Percentiles rank a stretch among this genome's conserved stretches.
phyloP scores from a whole-genome alignment of 2,329 filamentous ascomycete genomes.

The Fusarium paranaense region DNA sequence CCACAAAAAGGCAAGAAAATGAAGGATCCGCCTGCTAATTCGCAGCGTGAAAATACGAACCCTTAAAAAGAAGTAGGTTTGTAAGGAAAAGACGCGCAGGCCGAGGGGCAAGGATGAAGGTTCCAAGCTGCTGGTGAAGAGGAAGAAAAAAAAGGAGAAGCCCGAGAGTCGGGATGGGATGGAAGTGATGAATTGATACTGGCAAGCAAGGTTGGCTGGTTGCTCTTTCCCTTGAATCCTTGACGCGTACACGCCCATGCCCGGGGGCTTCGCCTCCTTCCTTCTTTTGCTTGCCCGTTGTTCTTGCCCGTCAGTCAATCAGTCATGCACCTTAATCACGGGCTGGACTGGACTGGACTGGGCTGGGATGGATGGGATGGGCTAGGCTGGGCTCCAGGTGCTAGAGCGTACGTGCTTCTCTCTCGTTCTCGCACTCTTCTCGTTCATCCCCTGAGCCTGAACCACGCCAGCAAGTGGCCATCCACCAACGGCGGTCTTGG shows the following conservation, averaged over 20 bases:
- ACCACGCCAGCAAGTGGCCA: constrained; percentile 22
- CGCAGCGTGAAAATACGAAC: constrained; percentile 6
- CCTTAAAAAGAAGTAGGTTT: not conserved
- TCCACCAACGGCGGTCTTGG: constrained; percentile 35
- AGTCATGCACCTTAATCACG: not conserved
- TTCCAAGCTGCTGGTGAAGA: not conserved
- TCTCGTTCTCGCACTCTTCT: not conserved
- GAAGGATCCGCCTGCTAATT: constrained; percentile 35
- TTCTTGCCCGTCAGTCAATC: constrained; percentile 6
- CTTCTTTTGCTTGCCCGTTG: constrained; percentile 6
- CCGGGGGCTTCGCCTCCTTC: constrained; percentile 31
- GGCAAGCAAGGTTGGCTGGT: not conserved
- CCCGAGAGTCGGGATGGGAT: not conserved
- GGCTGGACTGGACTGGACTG: constrained; percentile 6
- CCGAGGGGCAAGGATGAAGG: not conserved
- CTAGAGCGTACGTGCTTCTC: not conserved
- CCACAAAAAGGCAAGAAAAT: constrained; percentile 33
- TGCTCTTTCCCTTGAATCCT: constrained; percentile 2
- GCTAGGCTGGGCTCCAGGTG: not conserved
- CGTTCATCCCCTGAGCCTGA: constrained; percentile 31
- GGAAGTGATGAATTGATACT: constrained; percentile 1
- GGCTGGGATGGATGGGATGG: not conserved
- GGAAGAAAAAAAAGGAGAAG: not conserved
- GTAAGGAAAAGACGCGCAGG: not conserved
- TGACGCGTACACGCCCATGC: constrained; percentile 9